Conservation (phyloP, 441 rosid genomes). For the Cnidoscolus chayamansa region DNA sequence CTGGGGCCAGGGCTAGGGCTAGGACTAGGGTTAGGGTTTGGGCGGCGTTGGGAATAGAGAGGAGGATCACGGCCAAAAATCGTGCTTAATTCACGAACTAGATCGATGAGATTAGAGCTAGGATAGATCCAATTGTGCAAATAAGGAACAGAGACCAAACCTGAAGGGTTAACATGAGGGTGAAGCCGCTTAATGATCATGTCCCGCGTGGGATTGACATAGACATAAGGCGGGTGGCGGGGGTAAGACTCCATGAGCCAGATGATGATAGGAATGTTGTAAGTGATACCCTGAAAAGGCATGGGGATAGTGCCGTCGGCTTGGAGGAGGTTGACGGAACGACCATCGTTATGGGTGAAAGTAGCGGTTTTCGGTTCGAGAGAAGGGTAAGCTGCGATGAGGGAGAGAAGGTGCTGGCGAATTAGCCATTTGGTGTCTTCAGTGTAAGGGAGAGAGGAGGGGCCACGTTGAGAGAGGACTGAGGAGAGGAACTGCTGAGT, state of each 20-base stretch:
- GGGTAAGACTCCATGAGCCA: slow-evolving; percentile 96
- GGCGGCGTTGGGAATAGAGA: slow-evolving; percentile 76
- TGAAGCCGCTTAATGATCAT: slow-evolving; percentile 93
- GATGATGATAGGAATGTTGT: slow-evolving; percentile 81
- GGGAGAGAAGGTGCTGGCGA: slow-evolving; percentile 78
- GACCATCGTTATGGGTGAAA: slow-evolving; percentile 96
- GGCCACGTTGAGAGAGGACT: slow-evolving; percentile 83
- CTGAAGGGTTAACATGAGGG: slow-evolving; percentile 77
- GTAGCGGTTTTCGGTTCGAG: slow-evolving; percentile 84
- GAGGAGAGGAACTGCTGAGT: slow-evolving; percentile 79
- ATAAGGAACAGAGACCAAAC: slow-evolving; percentile 72
- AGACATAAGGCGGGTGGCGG: slow-evolving; percentile 81
- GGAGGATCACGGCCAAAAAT: slow-evolving; percentile 82
- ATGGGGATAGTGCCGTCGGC: slow-evolving; percentile 93
- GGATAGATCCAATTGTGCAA: slow-evolving; percentile 87
- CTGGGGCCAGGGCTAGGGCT: slow-evolving; percentile 17
- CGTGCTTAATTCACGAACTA: slow-evolving; percentile 53
- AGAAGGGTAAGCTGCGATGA: slow-evolving; percentile 60
- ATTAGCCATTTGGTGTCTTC: slow-evolving; percentile 86
- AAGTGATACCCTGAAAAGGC: slow-evolving; percentile 74
- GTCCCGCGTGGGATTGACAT: slow-evolving; percentile 87
- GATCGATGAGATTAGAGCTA: slow-evolving; percentile 82
- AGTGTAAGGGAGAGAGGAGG: slow-evolving; percentile 70
- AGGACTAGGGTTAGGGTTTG: slow-evolving; percentile 35
- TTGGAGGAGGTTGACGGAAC: slow-evolving; percentile 86